Evolutionary conservation across 106 monocot genomes (phyloP).

Genomic region (Dendrobium catenatum): DNA sequence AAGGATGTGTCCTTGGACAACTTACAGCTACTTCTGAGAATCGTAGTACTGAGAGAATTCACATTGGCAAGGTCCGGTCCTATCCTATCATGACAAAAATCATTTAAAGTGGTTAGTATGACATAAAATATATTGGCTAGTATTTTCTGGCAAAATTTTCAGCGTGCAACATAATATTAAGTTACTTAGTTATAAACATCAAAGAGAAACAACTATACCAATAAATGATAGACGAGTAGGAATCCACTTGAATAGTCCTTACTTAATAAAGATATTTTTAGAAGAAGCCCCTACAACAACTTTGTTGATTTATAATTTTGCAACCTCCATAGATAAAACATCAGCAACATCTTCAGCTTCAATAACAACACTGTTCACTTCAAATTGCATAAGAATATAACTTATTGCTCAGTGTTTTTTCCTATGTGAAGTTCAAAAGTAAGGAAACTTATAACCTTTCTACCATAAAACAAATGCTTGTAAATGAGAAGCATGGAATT

Average conservation of each 20-base stretch:
- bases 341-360: constrained; percentile 69
- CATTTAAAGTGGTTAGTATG: no score
- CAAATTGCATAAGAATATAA: constrained; percentile 38
- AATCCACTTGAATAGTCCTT: not conserved
- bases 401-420: not conserved
- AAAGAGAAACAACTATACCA: not conserved
- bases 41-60: no score
- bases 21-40: no score
- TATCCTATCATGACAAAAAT: no score
- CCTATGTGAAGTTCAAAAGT: not conserved
- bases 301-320: constrained; percentile 36
- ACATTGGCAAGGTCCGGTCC: no score
- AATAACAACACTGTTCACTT: constrained; percentile 49
- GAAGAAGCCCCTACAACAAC: constrained; percentile 71
- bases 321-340: constrained; percentile 45
- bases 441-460: constrained; percentile 32
- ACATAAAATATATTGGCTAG: no score
- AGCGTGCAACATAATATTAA: no score
- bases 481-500: constrained; percentile 47
- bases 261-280: constrained; percentile 22
- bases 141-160: no score
- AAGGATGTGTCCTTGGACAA: no score
- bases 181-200: not conserved
- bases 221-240: no score
- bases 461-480: constrained; percentile 51